phyloP scores from a whole-genome alignment of 2,329 filamentous ascomycete genomes.

The Lithohypha guttulata region DNA sequence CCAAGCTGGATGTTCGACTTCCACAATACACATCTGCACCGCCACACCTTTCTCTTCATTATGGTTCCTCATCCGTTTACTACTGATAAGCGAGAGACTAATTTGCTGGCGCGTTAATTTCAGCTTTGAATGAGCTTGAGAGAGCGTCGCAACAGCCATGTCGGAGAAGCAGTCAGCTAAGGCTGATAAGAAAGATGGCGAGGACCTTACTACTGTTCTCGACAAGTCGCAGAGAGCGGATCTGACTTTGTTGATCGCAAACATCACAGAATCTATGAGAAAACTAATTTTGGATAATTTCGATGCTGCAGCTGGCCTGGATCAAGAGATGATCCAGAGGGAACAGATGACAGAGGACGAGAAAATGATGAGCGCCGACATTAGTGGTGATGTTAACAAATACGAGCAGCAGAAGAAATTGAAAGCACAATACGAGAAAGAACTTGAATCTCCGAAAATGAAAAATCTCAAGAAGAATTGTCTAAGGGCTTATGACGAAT shows the following conservation, averaged over 20 bases:
- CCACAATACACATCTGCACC: too few relatives aligned
- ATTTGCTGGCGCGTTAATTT: too few relatives aligned
- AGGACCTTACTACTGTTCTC: conserved; percentile 33
- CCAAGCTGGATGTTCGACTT: too few relatives aligned
- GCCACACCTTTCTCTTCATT: conserved; percentile 4
- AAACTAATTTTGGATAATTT: conserved; percentile 29
- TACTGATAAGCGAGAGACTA: too few relatives aligned
- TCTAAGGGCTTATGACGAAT: conserved; percentile 65
- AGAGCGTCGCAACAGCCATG: conserved; percentile 9
- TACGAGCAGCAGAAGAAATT: conserved; percentile 23
- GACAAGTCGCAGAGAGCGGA: conserved; percentile 33
- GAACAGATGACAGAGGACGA: conserved; percentile 21
- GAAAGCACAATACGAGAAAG: conserved; percentile 29
- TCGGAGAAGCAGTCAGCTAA: conserved; percentile 10
- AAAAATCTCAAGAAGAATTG: conserved; percentile 53
- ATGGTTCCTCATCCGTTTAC: too few relatives aligned
- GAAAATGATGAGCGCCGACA: conserved; percentile 22
- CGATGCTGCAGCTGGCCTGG: conserved; percentile 23
- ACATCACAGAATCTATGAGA: conserved; percentile 33
- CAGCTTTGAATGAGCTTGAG: too few relatives aligned
- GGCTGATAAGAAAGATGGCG: conserved; percentile 17
- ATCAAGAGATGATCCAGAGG: conserved; percentile 14
- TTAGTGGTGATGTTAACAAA: conserved; percentile 21
- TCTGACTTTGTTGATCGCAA: conserved; percentile 32
- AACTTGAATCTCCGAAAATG: conserved; percentile 20